Evolutionary conservation across 768 basidiomycete genomes (phyloP).

Genomic region (Asterophora parasitica): DNA sequence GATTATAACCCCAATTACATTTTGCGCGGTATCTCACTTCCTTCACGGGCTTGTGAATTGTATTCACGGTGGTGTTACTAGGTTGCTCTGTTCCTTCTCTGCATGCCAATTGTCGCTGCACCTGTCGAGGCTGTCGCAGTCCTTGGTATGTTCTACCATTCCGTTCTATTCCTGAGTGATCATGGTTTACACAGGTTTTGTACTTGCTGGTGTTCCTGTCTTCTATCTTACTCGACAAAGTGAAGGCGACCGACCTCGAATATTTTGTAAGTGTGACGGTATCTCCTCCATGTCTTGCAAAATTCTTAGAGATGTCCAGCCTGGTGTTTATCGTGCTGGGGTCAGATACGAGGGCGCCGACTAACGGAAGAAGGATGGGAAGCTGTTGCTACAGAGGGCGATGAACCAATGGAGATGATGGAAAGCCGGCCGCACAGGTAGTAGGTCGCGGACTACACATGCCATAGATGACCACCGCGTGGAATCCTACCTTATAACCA

Average conservation of each 20-base stretch:
- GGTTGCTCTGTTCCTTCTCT: conserved; percentile 86
- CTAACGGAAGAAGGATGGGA: conserved; percentile 65
- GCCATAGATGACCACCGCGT: no score
- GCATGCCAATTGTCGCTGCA: conserved; percentile 93
- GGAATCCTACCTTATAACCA: not conserved
- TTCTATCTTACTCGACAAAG: conserved; percentile 72
- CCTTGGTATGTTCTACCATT: conserved; percentile 50
- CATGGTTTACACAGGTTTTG: conserved; percentile 50
- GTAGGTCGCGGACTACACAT: no score
- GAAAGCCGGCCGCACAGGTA: conserved; percentile 28
- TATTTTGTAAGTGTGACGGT: conserved; percentile 35
- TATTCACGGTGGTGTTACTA: conserved; percentile 22
- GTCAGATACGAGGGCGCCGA: conserved; percentile 48
- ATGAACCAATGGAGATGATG: conserved; percentile 67
- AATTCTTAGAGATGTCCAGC: conserved; percentile 25
- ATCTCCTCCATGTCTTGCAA: conserved; percentile 14
- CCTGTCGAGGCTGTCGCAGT: conserved; percentile 86
- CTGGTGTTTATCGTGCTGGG: conserved; percentile 36
- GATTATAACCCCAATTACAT: conserved; percentile 85
- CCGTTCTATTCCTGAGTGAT: not conserved
- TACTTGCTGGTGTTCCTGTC: conserved; percentile 73
- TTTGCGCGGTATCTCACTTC: conserved; percentile 62
- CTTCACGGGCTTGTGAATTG: not conserved
- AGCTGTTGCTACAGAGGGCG: conserved; percentile 68
- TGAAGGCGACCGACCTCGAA: conserved; percentile 35